Evolutionary conservation across 2,329 filamentous ascomycete genomes (phyloP), one percentile per base, ranked within the genome.

Genomic region (Gyromitra esculenta): DNA sequence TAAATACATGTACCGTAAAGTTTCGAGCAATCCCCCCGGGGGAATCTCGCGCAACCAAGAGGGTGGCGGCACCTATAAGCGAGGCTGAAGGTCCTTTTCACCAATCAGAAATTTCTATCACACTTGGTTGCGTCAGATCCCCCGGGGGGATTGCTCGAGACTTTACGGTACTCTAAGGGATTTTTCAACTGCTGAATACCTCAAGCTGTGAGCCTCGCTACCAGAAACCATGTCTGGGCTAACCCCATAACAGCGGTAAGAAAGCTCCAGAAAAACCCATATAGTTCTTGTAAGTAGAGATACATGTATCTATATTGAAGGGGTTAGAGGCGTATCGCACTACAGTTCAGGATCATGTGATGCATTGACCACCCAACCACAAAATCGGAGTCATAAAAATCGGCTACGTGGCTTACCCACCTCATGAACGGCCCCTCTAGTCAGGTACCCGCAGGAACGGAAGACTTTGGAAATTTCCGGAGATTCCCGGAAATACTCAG

Each of bases 391-490:
- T 63, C 57, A 70, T 56, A 63, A 41, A 71, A 54, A 21, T 1
- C 21, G n/a, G 37, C 18, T 68, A 68, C 54, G 43, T 70, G 41
- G 63, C 41, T 39, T 70, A 15, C 25, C 9, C 57, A 31, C 45
- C 15, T 62, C 37, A n/a, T 41, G 37, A 60, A 41, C n/a, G 37
- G 21, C 4, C 11, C 57, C 45, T 57, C 50, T 68, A 13, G 39
- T 41, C 43, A 70, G 43, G 66, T 52, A 70, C 56, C 54, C 39
- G 21, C 65, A 68, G n/a, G 48, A 21, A 67, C 35, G 50, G 64
- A n/a, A 59, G 21, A 21, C 41, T 50, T 52, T 25, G 8, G n/a
- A 41, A 41, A 41, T 56, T 45, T 18, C 52, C 15, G 52, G 52
- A 18, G 45, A 37, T 39, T 39, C 11, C 25, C 25, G 25, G 52